These are phyloP conservation scores for Luffa acutangula DNA, from an alignment of 306 rosid species.

Conservation along the genomic window DNA sequence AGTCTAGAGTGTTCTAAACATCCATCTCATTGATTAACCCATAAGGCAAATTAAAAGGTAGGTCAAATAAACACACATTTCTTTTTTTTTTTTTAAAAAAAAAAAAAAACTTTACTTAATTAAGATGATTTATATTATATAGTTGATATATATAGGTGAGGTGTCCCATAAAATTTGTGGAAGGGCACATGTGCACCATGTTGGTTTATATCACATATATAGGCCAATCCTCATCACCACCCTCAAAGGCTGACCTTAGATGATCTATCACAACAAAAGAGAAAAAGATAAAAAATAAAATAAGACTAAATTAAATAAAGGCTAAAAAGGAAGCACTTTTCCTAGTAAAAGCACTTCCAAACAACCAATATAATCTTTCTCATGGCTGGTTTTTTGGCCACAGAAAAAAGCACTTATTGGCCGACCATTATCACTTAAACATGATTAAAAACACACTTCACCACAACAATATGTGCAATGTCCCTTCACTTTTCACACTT, in stretches of 20 bases:
- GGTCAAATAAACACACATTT: background rate
- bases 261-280: background rate
- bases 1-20: background rate
- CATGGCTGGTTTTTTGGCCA: background rate
- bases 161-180: background rate
- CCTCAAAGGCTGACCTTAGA: background rate
- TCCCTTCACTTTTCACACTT: background rate
- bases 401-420: background rate
- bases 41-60: background rate
- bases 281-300: background rate
- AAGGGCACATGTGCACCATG: constrained; percentile 1
- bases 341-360: background rate
- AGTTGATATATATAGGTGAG: background rate
- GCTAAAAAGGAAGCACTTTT: background rate
- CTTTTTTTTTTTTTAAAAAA: too few species aligned
- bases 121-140: background rate
- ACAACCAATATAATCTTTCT: background rate
- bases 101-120: background rate
- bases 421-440: background rate
- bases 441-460: background rate
- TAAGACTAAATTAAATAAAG: background rate
- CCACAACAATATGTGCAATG: background rate
- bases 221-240: background rate
- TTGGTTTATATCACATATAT: background rate
- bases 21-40: background rate